A percentile compares a stretch with the other conserved stretches of the same genome.
Conservation (phyloP, 1,139 yeast species). For the Zygoascus sp. region DNA sequence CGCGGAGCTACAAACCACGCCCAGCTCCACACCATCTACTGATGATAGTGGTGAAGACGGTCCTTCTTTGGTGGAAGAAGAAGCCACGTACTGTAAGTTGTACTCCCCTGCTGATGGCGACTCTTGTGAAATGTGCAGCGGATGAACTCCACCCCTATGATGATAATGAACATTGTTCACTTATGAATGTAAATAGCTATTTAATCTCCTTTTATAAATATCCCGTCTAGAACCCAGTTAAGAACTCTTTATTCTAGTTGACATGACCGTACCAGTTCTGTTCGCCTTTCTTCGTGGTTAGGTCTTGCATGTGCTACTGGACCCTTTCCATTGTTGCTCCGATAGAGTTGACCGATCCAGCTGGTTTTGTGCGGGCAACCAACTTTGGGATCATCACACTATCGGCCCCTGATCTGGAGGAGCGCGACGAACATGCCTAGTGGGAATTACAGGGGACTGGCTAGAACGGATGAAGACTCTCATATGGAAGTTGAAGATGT, state of each 20-base stretch:
- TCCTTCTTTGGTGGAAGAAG: not conserved
- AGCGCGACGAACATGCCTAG: not conserved
- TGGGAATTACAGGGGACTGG: not conserved
- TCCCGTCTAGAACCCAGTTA: not conserved
- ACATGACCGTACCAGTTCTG: too few species aligned
- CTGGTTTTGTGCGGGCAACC: too few species aligned
- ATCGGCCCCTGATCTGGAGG: not conserved
- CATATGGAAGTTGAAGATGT: not conserved
- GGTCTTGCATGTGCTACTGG: too few species aligned
- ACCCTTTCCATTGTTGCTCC: too few species aligned
- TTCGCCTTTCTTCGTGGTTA: too few species aligned
- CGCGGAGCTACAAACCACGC: not conserved
- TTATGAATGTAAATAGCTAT: not conserved
- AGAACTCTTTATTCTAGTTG: not conserved
- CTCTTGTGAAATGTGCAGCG: conserved; percentile 7
- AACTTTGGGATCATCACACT: not conserved
- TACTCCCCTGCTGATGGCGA: conserved; percentile 6
- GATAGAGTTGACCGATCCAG: too few species aligned
- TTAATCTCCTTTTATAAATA: not conserved
- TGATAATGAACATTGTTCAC: not conserved
- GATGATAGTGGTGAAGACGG: not conserved
- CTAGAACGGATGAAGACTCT: not conserved
- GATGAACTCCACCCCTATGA: not conserved
- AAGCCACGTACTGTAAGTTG: not conserved
- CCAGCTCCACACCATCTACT: not conserved